phyloP scores from a whole-genome alignment of 2,329 filamentous ascomycete genomes.

The Dactylonectria macrodidyma region DNA sequence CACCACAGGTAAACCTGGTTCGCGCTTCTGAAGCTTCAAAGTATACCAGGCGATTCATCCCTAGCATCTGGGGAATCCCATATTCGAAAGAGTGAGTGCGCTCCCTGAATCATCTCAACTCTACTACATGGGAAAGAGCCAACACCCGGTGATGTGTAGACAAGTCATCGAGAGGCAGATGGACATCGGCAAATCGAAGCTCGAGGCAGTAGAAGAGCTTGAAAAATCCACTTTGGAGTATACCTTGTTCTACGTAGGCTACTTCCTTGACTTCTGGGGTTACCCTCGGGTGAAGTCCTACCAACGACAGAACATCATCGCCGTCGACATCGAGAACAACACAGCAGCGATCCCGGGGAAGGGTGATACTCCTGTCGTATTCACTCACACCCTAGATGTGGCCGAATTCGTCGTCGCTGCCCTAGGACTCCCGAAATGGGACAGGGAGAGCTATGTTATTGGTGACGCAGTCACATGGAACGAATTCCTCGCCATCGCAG shows the following conservation, averaged over 20 bases:
- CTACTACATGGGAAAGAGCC: background rate
- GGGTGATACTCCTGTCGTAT: constrained; percentile 58
- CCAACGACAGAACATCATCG: constrained; percentile 56
- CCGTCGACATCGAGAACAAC: constrained; percentile 60
- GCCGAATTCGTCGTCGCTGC: constrained; percentile 60
- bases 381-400: constrained; percentile 65
- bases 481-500: constrained; percentile 57
- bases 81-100: constrained; percentile 9
- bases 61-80: constrained; percentile 59
- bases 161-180: background rate
- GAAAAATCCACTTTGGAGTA: constrained; percentile 11
- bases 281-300: constrained; percentile 55
- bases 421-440: constrained; percentile 61
- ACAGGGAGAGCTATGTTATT: constrained; percentile 51
- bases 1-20: constrained; percentile 59
- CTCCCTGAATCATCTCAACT: background rate
- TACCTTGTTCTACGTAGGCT: constrained; percentile 46
- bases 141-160: background rate
- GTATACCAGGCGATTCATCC: constrained; percentile 57
- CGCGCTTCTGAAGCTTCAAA: constrained; percentile 57
- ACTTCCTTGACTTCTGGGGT: constrained; percentile 62
- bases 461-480: constrained; percentile 61
- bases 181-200: background rate
- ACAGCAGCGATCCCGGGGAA: constrained; percentile 63
- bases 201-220: background rate